These are phyloP conservation scores for baker's yeast (Saccharomyces cerevisiae) DNA, from an alignment of 805 yeast species.

Conservation along the genomic window DNA sequence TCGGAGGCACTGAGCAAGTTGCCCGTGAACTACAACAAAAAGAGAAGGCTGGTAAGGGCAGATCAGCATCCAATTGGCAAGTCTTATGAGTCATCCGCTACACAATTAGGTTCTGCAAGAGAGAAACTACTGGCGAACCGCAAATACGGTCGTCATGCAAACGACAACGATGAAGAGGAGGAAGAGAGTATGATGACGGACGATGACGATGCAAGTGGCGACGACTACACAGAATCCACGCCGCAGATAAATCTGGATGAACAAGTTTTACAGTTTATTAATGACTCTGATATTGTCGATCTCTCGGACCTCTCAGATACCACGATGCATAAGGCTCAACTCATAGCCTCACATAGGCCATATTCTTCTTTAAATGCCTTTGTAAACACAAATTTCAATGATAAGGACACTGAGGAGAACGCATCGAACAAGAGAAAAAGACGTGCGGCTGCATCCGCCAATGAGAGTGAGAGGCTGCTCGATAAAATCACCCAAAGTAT, in stretches of 20 bases:
- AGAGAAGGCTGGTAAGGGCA: slow-evolving; percentile 35
- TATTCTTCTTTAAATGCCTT: slow-evolving; percentile 51
- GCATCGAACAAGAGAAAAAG: slow-evolving; percentile 31
- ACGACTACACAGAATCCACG: slow-evolving; percentile 23
- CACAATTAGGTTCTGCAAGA: slow-evolving; percentile 29
- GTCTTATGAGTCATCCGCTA: slow-evolving; percentile 3
- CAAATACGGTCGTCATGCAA: slow-evolving; percentile 6
- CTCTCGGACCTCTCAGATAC: slow-evolving; percentile 74
- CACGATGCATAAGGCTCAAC: slow-evolving; percentile 54
- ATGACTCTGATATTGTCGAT: slow-evolving; percentile 67
- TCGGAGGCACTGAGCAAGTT: not conserved
- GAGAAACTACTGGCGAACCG: slow-evolving; percentile 21
- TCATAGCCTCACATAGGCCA: slow-evolving; percentile 63
- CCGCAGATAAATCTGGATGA: slow-evolving; percentile 42
- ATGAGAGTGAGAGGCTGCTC: slow-evolving; percentile 66
- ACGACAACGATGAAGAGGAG: slow-evolving; percentile 12
- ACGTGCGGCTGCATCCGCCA: slow-evolving; percentile 36
- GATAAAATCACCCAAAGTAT: slow-evolving; percentile 63
- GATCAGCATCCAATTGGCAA: slow-evolving; percentile 21
- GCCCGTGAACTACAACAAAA: slow-evolving; percentile 20
- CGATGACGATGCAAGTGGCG: slow-evolving; percentile 33
- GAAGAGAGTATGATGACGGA: slow-evolving; percentile 18
- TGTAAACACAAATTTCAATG: slow-evolving; percentile 44
- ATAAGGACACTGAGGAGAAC: slow-evolving; percentile 14
- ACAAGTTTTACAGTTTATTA: slow-evolving; percentile 67